A percentile compares a stretch with the other conserved stretches of the same genome.
Conservation (phyloP, 148 eudicot genomes). For the Pharnaceum exiguum region DNA sequence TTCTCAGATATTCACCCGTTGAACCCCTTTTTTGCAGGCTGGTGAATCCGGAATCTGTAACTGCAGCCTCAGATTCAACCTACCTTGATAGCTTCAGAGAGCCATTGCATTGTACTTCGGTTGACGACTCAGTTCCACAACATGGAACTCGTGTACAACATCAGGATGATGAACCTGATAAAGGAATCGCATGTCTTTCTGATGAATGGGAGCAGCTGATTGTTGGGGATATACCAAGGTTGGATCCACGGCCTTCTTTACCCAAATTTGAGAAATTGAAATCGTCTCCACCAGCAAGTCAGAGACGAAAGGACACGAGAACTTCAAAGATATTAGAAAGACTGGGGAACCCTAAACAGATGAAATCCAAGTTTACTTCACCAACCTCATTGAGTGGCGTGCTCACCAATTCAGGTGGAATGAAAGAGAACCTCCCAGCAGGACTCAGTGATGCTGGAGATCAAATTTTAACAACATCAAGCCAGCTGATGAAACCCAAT, state of each 20-base stretch:
- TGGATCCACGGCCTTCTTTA: conserved; percentile 9
- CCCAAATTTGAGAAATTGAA: conserved; percentile 20
- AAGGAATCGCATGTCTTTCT: conserved; percentile 30
- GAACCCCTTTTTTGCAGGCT: conserved; percentile 18
- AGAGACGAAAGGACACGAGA: conserved; percentile 21
- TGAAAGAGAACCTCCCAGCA: conserved; percentile 39
- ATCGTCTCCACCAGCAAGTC: conserved; percentile 23
- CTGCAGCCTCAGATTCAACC: conserved; percentile 13
- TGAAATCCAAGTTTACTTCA: conserved; percentile 37
- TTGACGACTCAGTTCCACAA: conserved; percentile 15
- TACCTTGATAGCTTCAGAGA: conserved; percentile 13
- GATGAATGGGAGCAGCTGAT: conserved; percentile 80
- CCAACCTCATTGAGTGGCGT: conserved; percentile 27
- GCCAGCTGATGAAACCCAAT: conserved; percentile 66
- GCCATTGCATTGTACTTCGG: conserved; percentile 14
- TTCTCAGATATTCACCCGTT: too few species aligned
- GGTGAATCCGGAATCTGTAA: conserved; percentile 15
- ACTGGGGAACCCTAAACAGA: conserved; percentile 39
- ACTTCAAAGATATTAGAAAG: conserved; percentile 31
- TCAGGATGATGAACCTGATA: conserved; percentile 20
- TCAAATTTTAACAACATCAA: conserved; percentile 22
- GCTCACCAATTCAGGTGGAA: conserved; percentile 15
- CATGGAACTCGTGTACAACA: conserved; percentile 14
- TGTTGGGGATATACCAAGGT: conserved; percentile 35
- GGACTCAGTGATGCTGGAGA: conserved; percentile 25